phyloP scores from a whole-genome alignment of 495 filamentous ascomycete species.

The Staphylotrichum longicolle region DNA sequence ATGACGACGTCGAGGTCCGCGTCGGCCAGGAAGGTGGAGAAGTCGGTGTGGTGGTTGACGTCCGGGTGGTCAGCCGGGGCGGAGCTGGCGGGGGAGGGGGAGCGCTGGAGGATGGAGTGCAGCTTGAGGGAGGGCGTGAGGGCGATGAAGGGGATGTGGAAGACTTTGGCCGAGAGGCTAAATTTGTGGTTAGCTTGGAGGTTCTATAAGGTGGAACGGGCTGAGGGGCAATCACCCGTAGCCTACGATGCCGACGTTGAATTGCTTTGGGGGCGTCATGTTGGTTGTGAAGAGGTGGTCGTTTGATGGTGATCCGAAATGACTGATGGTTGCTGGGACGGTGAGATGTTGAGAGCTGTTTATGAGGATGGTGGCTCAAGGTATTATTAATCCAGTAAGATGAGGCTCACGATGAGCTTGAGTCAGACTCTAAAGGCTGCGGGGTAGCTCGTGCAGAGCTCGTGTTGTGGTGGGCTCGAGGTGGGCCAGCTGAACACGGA shows the following conservation, averaged over 20 bases:
- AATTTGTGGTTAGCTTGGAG: not conserved
- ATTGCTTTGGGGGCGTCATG: slow-evolving; percentile 33
- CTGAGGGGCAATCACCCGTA: slow-evolving; percentile 45
- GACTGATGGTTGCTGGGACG: not conserved
- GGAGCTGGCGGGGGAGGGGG: slow-evolving; percentile 48
- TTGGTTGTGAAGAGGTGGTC: not conserved
- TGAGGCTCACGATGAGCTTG: not conserved
- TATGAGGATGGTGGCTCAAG: not conserved
- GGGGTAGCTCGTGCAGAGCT: not conserved
- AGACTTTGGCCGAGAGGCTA: slow-evolving; percentile 78
- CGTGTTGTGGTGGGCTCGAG: not conserved
- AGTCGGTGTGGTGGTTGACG: slow-evolving; percentile 60
- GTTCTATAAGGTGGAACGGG: not conserved
- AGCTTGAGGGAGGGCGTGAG: slow-evolving; percentile 63
- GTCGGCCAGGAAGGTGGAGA: slow-evolving; percentile 65
- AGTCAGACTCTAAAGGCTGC: slow-evolving; percentile 4
- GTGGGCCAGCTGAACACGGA: not conserved
- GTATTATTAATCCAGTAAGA: not conserved
- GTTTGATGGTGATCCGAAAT: not conserved
- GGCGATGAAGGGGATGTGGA: slow-evolving; percentile 84
- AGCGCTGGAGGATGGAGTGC: slow-evolving; percentile 76
- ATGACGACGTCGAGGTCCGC: slow-evolving; percentile 66
- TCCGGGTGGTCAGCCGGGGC: slow-evolving; percentile 67
- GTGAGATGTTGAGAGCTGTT: not conserved
- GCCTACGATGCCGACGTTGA: slow-evolving; percentile 55